Base-by-base conservation (phyloP, 2,329 filamentous ascomycete species). In the Neocucurbitaria cava region DNA sequence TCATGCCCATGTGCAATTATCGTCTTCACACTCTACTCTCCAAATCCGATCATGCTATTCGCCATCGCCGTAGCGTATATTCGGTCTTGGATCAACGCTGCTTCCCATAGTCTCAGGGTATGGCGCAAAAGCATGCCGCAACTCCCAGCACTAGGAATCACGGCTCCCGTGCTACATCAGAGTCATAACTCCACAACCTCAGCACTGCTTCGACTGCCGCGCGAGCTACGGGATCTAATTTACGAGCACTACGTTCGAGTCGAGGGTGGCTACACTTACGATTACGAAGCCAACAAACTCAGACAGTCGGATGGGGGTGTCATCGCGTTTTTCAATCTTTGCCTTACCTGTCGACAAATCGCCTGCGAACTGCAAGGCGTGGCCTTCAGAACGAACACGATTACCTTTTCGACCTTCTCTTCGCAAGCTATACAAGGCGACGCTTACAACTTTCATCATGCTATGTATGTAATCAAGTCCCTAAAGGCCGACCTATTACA, bases 161-260 rank as follows among this genome's bases (percentile, higher is more conserved):
- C 24, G 9, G 24, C 24, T 5, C 5, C 24, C 24, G 5, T 26
- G 24, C 24, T 26, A 5, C 5, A 26, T 9, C 24, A 5, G 1
- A 5, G 24, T 26, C 5, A 9, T 9, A 9, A 26, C 9, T 17
- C 13, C 31, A 35, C 10, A 4, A 5, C 17, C 5, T 8, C 31
- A 1, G 8, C 31, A 3, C 8, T 35, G 4, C 31, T 35, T 35
- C 31, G 15, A 3, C 36, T 62, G 6, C 57, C 57, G 2, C 49
- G 54, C 15, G 59, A 62, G 30, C 20, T 62, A 10, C 56, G 54
- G 5, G 33, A 62, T 39, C 28, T 33, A 2, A 49, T 62, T 13
- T 62, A 62, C 35, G 30, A 38, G 3, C 35, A 52, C 33, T 62
- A 63, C 38, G 2, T 60, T 11, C 5, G 21, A 8, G 26, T 28